These are phyloP conservation scores for Gyrodon lividus DNA, from an alignment of 768 basidiomycete genomes.

Conservation along the genomic window DNA sequence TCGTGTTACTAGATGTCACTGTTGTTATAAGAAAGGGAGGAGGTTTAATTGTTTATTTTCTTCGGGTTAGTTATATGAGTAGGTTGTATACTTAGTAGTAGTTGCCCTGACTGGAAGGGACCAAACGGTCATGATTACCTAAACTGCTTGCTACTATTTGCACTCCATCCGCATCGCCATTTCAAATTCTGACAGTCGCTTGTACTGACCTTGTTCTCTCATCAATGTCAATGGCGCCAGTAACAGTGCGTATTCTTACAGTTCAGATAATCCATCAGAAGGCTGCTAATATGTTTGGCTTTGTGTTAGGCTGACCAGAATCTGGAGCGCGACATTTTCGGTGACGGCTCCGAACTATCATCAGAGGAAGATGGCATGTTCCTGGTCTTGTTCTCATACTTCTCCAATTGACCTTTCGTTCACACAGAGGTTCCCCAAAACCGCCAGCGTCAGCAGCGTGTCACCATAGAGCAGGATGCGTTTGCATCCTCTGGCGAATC, in stretches of 20 bases:
- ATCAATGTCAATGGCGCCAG: constrained; percentile 13
- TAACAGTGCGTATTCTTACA: neutral
- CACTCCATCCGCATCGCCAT: neutral
- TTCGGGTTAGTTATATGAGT: too few species aligned
- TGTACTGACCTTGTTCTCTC: neutral
- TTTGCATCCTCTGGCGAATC: constrained; percentile 41
- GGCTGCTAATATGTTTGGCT: neutral
- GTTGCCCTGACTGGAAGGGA: too few species aligned
- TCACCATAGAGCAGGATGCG: constrained; percentile 34
- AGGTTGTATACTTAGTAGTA: too few species aligned
- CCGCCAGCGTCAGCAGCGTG: constrained; percentile 34
- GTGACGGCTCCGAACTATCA: constrained; percentile 83
- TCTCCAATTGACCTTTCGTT: constrained; percentile 2
- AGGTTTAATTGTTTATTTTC: too few species aligned
- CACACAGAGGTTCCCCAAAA: constrained; percentile 42
- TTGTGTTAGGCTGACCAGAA: constrained; percentile 21
- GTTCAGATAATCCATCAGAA: neutral
- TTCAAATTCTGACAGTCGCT: neutral
- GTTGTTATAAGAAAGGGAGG: neutral
- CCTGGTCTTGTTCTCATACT: neutral
- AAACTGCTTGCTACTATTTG: constrained; percentile 5
- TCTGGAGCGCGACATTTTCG: constrained; percentile 75
- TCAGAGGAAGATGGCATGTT: constrained; percentile 59
- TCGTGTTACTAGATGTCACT: neutral
- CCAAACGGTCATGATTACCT: too few species aligned